Base-by-base conservation (phyloP, 306 rosid genomes). In the Acacia crassicarpa region DNA sequence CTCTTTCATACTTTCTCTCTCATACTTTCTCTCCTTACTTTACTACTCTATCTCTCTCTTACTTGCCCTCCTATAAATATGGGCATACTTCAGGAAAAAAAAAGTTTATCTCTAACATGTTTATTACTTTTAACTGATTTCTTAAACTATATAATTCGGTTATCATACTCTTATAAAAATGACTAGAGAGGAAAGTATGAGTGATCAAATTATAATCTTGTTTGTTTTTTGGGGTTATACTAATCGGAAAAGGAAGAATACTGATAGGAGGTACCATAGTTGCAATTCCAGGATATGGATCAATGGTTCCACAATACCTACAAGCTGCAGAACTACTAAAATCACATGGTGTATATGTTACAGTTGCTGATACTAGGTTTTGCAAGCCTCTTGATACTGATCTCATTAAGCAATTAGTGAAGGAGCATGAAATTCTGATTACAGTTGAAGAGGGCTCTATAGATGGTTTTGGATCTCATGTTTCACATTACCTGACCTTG, bases 201-300 rank as follows among this genome's bases (percentile, higher is more conserved):
- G 44, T 41, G 44, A 67, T 45, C 77, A 22, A 32, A 56, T 74
- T 27, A 16, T 25, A 6, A 58, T 10, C 54, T 0, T 48, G 38
- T 33, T 33, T 15, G 6, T 48, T 48, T 15, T 48, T 48, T 7
- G 12, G 14, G 14, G 48, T 67, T 48, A 69, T 84, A 67, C 15
- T 91, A 95, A 87, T 89, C 68, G 97, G 94, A 19, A 91, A 91
- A 76, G 97, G 97, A n/a, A 91, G 89, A 87, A 59, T 91, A 77
- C 76, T 89, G 41, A 44, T 67, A 54, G 94, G 88, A 89, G 95
- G 97, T 25, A 80, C 79, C 67, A 84, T 89, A 88, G 90, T 93
- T 72, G 94, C 97, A 25, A 65, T 93, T 75, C 63, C 91, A 83
- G 97, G 95, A 58, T 88, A 91, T 72, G 97, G 95, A 49, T 78